A percentile compares a stretch with the other conserved stretches of the same genome.
Evolutionary conservation across 2,329 filamentous ascomycete genomes (phyloP).

Genomic region (Aspergillus pseudotamarii): DNA sequence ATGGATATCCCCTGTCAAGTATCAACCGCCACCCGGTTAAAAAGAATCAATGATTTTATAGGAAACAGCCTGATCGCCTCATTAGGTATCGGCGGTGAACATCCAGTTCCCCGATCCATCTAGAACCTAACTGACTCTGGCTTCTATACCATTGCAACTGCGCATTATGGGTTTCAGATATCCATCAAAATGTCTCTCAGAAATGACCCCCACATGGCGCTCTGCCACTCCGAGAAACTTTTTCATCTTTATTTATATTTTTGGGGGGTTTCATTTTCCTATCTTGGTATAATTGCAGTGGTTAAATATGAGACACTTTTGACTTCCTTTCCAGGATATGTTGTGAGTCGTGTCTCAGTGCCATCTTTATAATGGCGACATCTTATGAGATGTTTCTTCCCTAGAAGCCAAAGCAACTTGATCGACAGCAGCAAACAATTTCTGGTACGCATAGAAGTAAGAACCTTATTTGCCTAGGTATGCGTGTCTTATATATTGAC

Average conservation of each 20-base stretch:
- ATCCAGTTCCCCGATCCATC: neutral
- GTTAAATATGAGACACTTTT: neutral
- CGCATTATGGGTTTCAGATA: neutral
- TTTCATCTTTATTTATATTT: neutral
- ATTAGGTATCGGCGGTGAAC: neutral
- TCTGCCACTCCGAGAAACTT: neutral
- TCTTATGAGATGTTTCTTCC: neutral
- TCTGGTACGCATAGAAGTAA: neutral
- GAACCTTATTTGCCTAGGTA: neutral
- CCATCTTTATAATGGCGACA: neutral
- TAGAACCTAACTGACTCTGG: neutral
- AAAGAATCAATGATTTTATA: neutral
- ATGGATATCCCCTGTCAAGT: neutral
- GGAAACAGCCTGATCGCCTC: neutral
- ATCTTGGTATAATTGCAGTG: neutral
- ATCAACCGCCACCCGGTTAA: neutral
- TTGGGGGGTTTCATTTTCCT: neutral
- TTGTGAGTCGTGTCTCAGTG: neutral
- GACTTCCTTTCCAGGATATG: neutral
- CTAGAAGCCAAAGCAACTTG: no score
- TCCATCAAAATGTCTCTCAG: neutral
- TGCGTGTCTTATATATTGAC: neutral
- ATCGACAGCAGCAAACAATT: neutral
- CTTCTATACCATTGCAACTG: neutral
- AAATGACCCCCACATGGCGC: neutral